phyloP scores from a whole-genome alignment of 495 filamentous ascomycete genomes.

The Letharia columbiana region DNA sequence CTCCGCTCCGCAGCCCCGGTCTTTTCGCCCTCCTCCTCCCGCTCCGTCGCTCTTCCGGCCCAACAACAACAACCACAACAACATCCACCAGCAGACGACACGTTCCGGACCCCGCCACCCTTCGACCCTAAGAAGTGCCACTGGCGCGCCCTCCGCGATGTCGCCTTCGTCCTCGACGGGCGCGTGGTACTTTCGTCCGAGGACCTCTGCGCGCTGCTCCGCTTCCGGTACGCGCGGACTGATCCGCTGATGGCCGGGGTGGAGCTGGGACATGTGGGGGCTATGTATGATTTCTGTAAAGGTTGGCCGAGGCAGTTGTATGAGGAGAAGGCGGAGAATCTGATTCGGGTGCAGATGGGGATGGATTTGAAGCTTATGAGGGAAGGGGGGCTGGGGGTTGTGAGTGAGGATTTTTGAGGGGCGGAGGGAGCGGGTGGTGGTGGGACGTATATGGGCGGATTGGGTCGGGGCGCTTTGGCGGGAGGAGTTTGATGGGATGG shows the following conservation, averaged over 20 bases:
- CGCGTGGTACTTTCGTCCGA: background rate
- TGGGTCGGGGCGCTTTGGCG: no score
- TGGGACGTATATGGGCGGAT: no score
- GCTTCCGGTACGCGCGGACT: background rate
- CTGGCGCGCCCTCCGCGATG: constrained; percentile 1
- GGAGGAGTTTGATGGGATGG: no score
- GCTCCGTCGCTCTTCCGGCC: no score
- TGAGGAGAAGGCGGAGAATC: background rate
- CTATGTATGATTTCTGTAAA: background rate
- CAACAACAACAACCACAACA: no score
- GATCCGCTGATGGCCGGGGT: background rate
- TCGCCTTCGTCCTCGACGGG: background rate
- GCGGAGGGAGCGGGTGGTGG: background rate
- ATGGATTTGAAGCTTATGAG: background rate
- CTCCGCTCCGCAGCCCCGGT: background rate
- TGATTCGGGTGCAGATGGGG: background rate
- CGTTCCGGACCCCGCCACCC: background rate
- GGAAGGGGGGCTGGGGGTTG: background rate
- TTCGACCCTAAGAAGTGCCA: background rate
- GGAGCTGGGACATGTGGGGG: background rate
- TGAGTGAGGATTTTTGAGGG: background rate
- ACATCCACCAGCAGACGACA: background rate
- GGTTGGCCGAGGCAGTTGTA: background rate
- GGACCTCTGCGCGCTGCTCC: background rate
- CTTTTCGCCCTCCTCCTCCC: background rate